Conservation (phyloP, 768 basidiomycete species). For the Crassisporium funariophilum region DNA sequence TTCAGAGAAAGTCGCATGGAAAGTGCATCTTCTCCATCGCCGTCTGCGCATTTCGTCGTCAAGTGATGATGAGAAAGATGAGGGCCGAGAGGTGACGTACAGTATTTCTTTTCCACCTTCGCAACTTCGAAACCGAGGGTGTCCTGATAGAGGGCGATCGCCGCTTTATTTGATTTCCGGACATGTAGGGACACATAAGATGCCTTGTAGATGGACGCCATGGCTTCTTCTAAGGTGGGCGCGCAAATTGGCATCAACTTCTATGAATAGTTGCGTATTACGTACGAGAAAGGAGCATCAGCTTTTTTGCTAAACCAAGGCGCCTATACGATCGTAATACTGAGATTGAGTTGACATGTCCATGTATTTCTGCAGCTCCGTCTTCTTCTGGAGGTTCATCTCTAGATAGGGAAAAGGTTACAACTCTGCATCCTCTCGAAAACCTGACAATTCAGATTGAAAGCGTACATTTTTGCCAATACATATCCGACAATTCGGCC, state of each 20-base stretch:
- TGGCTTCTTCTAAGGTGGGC: slow-evolving; percentile 75
- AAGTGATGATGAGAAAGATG: neutral
- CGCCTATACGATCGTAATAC: slow-evolving; percentile 88
- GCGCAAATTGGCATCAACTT: neutral
- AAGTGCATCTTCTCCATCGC: slow-evolving; percentile 86
- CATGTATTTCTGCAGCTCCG: slow-evolving; percentile 67
- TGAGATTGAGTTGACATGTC: slow-evolving; percentile 96
- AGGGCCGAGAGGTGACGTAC: slow-evolving; percentile 48
- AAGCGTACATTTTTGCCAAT: slow-evolving; percentile 86
- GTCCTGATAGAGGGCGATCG: slow-evolving; percentile 85
- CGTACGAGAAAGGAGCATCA: slow-evolving; percentile 93
- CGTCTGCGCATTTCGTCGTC: slow-evolving; percentile 53
- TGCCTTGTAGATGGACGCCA: slow-evolving; percentile 86
- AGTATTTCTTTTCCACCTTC: slow-evolving; percentile 87
- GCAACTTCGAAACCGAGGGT: slow-evolving; percentile 88
- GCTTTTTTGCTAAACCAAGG: slow-evolving; percentile 89
- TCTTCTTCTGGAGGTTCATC: slow-evolving; percentile 50
- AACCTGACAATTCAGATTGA: neutral
- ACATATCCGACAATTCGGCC: slow-evolving; percentile 94
- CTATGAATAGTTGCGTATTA: slow-evolving; percentile 8
- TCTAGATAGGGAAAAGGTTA: slow-evolving; percentile 14
- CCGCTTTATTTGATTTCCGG: slow-evolving; percentile 92
- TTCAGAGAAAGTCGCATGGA: slow-evolving; percentile 64
- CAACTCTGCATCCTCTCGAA: neutral
- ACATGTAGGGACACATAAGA: slow-evolving; percentile 88